These are phyloP conservation scores for Cladosporium sp. DNA, from an alignment of 2,329 filamentous ascomycete genomes.

Conservation along the genomic window DNA sequence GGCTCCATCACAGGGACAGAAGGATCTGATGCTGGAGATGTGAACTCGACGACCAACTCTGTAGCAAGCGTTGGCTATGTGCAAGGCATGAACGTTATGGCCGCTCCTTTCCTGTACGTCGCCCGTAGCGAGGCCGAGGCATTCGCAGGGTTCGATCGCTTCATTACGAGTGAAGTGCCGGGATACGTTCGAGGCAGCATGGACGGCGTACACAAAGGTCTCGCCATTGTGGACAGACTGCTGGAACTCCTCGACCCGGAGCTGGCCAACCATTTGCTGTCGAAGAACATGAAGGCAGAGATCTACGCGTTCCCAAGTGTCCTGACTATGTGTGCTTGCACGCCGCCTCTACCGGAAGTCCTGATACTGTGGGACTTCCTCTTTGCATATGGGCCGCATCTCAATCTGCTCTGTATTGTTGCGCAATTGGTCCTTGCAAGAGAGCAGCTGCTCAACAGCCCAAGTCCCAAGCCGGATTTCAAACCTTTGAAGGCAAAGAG, in stretches of 20 bases:
- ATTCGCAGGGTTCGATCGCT: conserved; percentile 83
- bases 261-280: conserved; percentile 77
- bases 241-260: conserved; percentile 88
- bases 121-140: conserved; percentile 93
- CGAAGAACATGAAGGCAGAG: conserved; percentile 85
- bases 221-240: conserved; percentile 88
- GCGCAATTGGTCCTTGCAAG: conserved; percentile 89
- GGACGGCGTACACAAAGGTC: conserved; percentile 92
- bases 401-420: conserved; percentile 96
- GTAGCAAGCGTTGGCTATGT: conserved; percentile 82
- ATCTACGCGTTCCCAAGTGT: conserved; percentile 97
- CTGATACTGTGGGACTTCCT: conserved; percentile 94
- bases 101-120: conserved; percentile 91
- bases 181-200: conserved; percentile 94
- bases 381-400: conserved; percentile 89
- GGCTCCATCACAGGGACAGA: conserved; percentile 57
- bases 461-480: conserved; percentile 73
- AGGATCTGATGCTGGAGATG: conserved; percentile 59
- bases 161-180: conserved; percentile 84
- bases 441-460: conserved; percentile 76
- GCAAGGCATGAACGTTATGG: conserved; percentile 98
- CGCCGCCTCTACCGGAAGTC: conserved; percentile 90
- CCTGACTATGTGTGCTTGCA: conserved; percentile 91
- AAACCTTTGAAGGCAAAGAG: conserved; percentile 35
- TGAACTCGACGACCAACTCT: conserved; percentile 14